A percentile compares a stretch with the other conserved stretches of the same genome.
Conservation (phyloP, 2,329 filamentous ascomycete species). For the Lanzia echinophila region DNA sequence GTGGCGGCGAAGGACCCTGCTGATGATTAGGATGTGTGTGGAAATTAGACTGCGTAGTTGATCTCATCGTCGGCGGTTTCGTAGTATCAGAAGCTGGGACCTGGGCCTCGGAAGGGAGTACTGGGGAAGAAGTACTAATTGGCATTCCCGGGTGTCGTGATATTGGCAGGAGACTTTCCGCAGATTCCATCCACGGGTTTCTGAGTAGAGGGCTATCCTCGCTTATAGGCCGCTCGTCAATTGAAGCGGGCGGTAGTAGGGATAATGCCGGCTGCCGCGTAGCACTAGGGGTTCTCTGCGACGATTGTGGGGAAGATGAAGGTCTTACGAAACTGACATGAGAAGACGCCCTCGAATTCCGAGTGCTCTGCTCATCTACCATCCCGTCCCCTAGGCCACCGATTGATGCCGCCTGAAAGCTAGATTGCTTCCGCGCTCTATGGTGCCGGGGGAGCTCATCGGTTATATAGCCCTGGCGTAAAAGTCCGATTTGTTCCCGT, state of each 20-base stretch:
- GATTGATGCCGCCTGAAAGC: conserved; percentile 11
- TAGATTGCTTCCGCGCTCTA: conserved; percentile 10
- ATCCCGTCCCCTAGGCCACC: conserved; percentile 14
- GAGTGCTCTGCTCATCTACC: conserved; percentile 9
- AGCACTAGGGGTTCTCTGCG: conserved; percentile 19
- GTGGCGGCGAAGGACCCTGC: conserved; percentile 31
- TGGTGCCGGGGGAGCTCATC: conserved; percentile 14
- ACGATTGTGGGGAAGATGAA: conserved; percentile 17
- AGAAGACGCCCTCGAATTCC: conserved; percentile 21
- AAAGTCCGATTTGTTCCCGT: conserved; percentile 57
- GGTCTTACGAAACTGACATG: conserved; percentile 24
- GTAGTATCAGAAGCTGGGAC: conserved; percentile 16
- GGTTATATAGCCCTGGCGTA: conserved; percentile 40
- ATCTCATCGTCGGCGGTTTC: conserved; percentile 19
- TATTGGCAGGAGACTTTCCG: conserved; percentile 18
- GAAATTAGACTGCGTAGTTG: conserved; percentile 22
- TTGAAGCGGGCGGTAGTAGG: conserved; percentile 11
- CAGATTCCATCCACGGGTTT: conserved; percentile 24
- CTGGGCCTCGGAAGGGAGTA: conserved; percentile 28
- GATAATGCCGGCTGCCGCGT: conserved; percentile 18
- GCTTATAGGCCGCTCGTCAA: conserved; percentile 6
- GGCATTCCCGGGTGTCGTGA: conserved; percentile 20
- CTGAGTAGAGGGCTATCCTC: conserved; percentile 23
- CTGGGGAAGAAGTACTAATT: conserved; percentile 22
- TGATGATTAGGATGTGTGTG: conserved; percentile 26